These are phyloP conservation scores for Pseudonitzschia pungens DNA, from an alignment of 108 stramenopile species.

Conservation along the genomic window DNA sequence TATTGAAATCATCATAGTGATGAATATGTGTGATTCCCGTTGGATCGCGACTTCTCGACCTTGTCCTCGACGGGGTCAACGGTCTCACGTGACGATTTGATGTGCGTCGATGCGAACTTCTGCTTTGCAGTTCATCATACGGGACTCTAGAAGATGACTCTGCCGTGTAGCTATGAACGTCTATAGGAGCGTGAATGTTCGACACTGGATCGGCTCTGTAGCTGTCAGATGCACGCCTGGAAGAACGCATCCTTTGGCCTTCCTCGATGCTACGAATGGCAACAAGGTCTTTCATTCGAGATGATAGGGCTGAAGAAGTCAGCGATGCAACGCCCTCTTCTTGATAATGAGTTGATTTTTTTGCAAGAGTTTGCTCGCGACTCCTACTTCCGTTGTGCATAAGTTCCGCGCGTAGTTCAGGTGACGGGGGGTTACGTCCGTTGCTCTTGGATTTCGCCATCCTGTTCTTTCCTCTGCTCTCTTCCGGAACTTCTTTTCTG, in stretches of 20 bases:
- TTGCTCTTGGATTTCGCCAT: not conserved
- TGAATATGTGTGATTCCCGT: not conserved
- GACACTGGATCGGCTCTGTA: not conserved
- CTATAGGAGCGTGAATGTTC: not conserved
- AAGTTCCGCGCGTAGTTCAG: not conserved
- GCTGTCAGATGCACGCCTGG: not conserved
- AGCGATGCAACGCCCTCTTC: too few relatives aligned
- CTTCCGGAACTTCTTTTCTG: too few relatives aligned
- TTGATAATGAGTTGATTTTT: not conserved
- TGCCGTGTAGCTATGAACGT: not conserved
- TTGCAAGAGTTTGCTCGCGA: not conserved
- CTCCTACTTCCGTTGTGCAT: slow-evolving; percentile 9
- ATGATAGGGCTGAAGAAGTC: not conserved
- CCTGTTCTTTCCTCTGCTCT: too few relatives aligned
- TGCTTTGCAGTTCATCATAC: not conserved
- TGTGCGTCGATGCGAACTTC: not conserved
- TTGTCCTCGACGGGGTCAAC: not conserved
- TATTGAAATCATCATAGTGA: not conserved
- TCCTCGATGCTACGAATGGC: slow-evolving; percentile 34
- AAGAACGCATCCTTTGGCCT: slow-evolving; percentile 25
- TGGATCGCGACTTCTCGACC: slow-evolving; percentile 12
- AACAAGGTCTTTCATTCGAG: slow-evolving; percentile 20
- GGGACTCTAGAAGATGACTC: not conserved
- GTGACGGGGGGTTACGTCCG: slow-evolving; percentile 3
- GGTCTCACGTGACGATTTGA: not conserved